Base-by-base conservation (phyloP, 306 rosid genomes). In the Cyamopsis tetragonoloba region DNA sequence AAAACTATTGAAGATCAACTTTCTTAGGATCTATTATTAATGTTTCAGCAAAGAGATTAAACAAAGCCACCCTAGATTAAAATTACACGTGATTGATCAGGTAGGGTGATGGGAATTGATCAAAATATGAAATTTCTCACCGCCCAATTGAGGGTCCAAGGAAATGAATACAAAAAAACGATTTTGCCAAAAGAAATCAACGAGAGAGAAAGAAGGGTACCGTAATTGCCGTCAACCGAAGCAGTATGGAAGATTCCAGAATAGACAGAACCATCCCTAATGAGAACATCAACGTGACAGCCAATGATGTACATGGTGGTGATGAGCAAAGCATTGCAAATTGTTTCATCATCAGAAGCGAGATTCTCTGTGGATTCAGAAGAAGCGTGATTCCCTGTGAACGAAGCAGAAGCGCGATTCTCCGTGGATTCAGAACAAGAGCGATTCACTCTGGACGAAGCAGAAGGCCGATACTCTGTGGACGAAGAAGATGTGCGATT, bases 201-300 rank as follows among this genome's bases (percentile, higher is more conserved):
- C 32, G 9, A 5, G 32, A 58, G 9, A 34, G 58, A 34, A 42
- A 30, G 15, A 13, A 68, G 32, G 74, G 13, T 42, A 87, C 96
- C 93, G n/a, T 77, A 89, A 49, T 77, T 74, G 17, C 46, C 62
- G 10, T 84, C 83, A 35, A 78, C 59, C 50, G 82, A 86, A 44
- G 96, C 88, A 48, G 96, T 87, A 81, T 87, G 80, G 86, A 92
- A 87, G 82, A 84, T 85, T 76, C 96, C 98, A 75, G 98, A 87
- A 78, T 78, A 87, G 1, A 92, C 82, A 41, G 98, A 92, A 47
- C 96, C 96, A 76, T 92, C 92, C 62, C 66, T 87, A 35, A 87
- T 79, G 18, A 85, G 95, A 42, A 87, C 96, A 44, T 92, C 91
- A 14, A 89, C 98, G 0, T 87, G 89, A 53, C 78, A 81, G 26